These are phyloP conservation scores for Oidiodendron maius DNA, from an alignment of 495 filamentous ascomycete genomes.

Conservation along the genomic window DNA sequence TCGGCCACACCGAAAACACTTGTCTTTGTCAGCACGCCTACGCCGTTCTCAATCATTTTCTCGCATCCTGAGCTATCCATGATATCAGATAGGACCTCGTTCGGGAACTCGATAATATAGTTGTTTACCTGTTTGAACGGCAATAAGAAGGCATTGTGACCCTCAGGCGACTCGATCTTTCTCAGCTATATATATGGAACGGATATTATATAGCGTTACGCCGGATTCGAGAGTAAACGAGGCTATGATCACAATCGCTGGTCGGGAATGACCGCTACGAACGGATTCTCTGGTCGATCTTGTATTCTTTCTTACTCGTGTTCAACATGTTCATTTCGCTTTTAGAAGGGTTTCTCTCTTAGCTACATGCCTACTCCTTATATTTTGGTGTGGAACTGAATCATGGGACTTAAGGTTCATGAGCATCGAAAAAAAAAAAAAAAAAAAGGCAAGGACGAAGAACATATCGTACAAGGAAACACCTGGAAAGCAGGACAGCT, in stretches of 20 bases:
- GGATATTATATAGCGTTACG: slow-evolving; percentile 78
- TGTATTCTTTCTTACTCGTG: slow-evolving; percentile 52
- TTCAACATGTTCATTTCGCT: slow-evolving; percentile 45
- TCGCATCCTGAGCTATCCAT: slow-evolving; percentile 60
- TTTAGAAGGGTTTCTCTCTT: slow-evolving; percentile 2
- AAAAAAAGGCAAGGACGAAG: too few species aligned
- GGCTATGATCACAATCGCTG: slow-evolving; percentile 82
- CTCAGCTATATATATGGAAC: slow-evolving; percentile 74
- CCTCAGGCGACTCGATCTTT: slow-evolving; percentile 87
- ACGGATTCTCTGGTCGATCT: slow-evolving; percentile 86
- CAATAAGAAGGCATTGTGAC: slow-evolving; percentile 92
- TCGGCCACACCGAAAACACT: slow-evolving; percentile 93
- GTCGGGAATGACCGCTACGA: slow-evolving; percentile 75
- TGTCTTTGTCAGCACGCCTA: slow-evolving; percentile 58
- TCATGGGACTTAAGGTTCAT: background rate
- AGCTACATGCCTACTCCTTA: slow-evolving; percentile 7
- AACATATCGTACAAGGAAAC: too few species aligned
- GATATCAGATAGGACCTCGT: slow-evolving; percentile 76
- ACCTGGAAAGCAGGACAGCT: too few species aligned
- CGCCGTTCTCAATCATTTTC: slow-evolving; percentile 36
- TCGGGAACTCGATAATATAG: slow-evolving; percentile 79
- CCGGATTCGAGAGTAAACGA: slow-evolving; percentile 93
- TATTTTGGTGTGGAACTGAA: background rate
- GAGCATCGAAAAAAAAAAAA: too few species aligned
- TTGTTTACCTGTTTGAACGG: slow-evolving; percentile 96